Percentiles rank a stretch among this genome's conserved stretches.
Evolutionary conservation across 208 protist species (phyloP).

Genomic region (Trypanosoma vivax): DNA sequence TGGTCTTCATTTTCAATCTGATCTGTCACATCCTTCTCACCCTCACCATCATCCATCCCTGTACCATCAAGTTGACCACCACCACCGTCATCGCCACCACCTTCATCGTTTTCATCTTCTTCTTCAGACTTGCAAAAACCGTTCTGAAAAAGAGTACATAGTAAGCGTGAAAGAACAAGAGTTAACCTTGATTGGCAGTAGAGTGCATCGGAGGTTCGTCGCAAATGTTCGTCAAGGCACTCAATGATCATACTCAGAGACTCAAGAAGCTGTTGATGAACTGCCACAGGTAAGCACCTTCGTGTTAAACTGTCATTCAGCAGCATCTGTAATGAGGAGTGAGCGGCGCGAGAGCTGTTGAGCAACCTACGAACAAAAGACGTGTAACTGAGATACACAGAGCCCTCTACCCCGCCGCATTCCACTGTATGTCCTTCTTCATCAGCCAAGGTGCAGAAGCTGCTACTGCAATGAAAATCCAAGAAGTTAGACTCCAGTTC

Average conservation of each 20-base stretch:
- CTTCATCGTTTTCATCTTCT: slow-evolving; percentile 52
- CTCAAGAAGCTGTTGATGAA: slow-evolving; percentile 5
- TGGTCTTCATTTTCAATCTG: slow-evolving; percentile 97
- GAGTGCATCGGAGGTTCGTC: slow-evolving; percentile 24
- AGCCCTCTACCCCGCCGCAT: not conserved
- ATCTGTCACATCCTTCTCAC: slow-evolving; percentile 97
- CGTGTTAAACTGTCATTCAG: not conserved
- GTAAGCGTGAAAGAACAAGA: slow-evolving; percentile 81
- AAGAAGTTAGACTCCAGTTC: slow-evolving; percentile 1
- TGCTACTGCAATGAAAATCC: not conserved
- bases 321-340: slow-evolving; percentile 7
- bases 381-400: slow-evolving; percentile 10
- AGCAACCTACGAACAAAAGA: slow-evolving; percentile 14
- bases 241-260: slow-evolving; percentile 2
- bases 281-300: not conserved
- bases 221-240: slow-evolving; percentile 1
- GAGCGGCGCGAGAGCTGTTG: not conserved
- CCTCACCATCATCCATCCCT: slow-evolving; percentile 98
- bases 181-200: slow-evolving; percentile 54
- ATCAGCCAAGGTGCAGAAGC: not conserved
- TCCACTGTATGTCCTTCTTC: slow-evolving; percentile 4
- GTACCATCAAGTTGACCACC: slow-evolving; percentile 86
- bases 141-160: slow-evolving; percentile 88
- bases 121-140: slow-evolving; percentile 93
- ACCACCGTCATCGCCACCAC: slow-evolving; percentile 63